Percentiles rank a stretch among this genome's conserved stretches.
These are phyloP conservation scores for Penicillium concentricum DNA, from an alignment of 2,329 filamentous ascomycete genomes.

Conservation along the genomic window DNA sequence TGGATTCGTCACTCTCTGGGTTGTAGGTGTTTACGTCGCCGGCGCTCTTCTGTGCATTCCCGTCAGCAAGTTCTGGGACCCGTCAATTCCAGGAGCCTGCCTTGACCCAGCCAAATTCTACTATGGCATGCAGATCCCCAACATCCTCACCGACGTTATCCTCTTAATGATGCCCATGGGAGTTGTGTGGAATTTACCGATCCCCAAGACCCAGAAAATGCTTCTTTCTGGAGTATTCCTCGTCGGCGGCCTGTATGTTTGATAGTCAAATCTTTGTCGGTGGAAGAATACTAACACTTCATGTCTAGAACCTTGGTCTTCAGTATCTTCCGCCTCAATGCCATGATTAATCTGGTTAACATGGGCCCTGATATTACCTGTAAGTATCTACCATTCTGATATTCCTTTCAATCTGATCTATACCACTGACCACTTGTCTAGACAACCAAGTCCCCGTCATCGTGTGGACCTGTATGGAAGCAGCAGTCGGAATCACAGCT, in stretches of 20 bases:
- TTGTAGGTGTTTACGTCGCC: constrained; percentile 22
- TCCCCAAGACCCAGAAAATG: constrained; percentile 24
- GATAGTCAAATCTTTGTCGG: not conserved
- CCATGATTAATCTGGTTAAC: constrained; percentile 25
- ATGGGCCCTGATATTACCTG: constrained; percentile 31
- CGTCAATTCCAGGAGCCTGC: constrained; percentile 23
- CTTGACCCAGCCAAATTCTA: constrained; percentile 28
- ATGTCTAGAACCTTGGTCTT: constrained; percentile 25
- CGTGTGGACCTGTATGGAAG: constrained; percentile 34
- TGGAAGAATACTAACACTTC: not conserved
- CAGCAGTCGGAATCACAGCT: constrained; percentile 30
- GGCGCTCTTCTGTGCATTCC: constrained; percentile 27
- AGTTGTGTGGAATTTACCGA: constrained; percentile 28
- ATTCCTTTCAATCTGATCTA: not conserved
- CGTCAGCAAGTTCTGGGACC: constrained; percentile 28
- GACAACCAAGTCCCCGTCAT: constrained; percentile 30
- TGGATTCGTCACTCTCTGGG: constrained; percentile 25
- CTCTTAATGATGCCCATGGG: constrained; percentile 29
- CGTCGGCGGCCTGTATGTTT: constrained; percentile 29
- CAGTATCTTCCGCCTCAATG: constrained; percentile 27
- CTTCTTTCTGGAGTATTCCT: constrained; percentile 30
- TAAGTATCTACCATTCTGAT: constrained; percentile 11
- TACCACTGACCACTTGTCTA: constrained; percentile 1
- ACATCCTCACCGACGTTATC: constrained; percentile 31
- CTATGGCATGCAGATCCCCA: constrained; percentile 32